Conservation (phyloP, 306 rosid genomes). For the Lathyrus oleraceus region DNA sequence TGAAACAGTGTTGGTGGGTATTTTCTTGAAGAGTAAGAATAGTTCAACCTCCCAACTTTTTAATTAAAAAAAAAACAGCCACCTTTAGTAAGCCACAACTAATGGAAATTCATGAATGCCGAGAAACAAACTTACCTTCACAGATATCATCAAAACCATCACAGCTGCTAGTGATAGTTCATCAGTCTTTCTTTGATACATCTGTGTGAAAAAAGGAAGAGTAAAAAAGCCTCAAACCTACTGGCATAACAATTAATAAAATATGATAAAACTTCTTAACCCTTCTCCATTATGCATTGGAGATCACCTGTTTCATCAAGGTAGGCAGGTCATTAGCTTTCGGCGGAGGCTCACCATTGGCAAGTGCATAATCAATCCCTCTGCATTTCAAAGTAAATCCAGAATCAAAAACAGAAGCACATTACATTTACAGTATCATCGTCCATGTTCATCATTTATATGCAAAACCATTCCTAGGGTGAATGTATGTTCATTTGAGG, state of each 20-base stretch:
- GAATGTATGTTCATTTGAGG: no score
- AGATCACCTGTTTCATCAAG: constrained; percentile 70
- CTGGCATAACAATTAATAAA: constrained; percentile 2
- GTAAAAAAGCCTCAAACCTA: neutral
- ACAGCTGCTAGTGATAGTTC: constrained; percentile 45
- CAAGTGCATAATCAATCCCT: constrained; percentile 74
- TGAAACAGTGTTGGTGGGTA: no score
- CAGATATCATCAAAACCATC: constrained; percentile 77
- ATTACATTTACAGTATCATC: constrained; percentile 20
- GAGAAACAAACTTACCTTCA: constrained; percentile 54
- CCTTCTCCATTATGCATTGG: neutral
- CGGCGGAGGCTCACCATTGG: constrained; percentile 52
- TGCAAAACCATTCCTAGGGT: neutral
- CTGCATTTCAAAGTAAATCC: constrained; percentile 52
- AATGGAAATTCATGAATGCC: constrained; percentile 23
- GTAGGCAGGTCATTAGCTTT: constrained; percentile 47
- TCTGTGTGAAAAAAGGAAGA: constrained; percentile 43
- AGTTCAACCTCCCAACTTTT: neutral
- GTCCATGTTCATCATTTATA: neutral
- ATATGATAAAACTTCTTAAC: constrained; percentile 1
- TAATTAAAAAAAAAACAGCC: constrained; percentile 6
- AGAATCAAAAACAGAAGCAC: constrained; percentile 20
- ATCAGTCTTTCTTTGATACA: constrained; percentile 49
- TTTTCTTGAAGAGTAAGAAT: constrained; percentile 9
- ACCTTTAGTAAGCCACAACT: neutral